Evolutionary conservation across 139 green algal species (phyloP).

Genomic region (Coccomyxa sp.): DNA sequence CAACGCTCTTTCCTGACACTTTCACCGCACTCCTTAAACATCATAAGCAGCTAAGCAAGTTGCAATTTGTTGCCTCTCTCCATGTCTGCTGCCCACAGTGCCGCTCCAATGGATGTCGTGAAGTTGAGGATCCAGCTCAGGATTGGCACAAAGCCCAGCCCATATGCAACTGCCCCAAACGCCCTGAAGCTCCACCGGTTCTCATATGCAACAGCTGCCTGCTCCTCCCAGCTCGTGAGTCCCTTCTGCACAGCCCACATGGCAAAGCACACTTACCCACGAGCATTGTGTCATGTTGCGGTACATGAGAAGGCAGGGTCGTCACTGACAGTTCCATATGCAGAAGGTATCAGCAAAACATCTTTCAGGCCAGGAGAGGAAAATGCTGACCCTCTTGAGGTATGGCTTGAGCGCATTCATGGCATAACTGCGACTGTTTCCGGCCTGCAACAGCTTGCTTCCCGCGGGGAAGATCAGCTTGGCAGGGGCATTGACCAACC

Average conservation of each 20-base stretch:
- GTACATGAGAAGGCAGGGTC: background rate
- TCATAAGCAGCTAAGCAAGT: too few species aligned
- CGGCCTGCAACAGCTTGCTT: background rate
- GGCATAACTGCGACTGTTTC: background rate
- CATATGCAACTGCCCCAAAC: constrained; percentile 12
- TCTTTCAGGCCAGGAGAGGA: background rate
- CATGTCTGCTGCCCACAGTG: constrained; percentile 24
- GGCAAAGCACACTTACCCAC: background rate
- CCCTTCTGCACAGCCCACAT: background rate
- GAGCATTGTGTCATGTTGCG: background rate
- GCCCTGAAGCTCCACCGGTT: background rate
- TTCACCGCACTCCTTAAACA: too few species aligned
- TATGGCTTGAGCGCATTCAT: background rate
- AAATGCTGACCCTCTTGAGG: background rate
- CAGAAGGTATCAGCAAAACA: background rate
- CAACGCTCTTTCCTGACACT: too few species aligned
- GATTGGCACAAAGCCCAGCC: constrained; percentile 6
- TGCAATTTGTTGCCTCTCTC: constrained; percentile 2
- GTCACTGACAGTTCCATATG: background rate
- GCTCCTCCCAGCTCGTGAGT: background rate
- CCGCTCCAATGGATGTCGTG: constrained; percentile 14
- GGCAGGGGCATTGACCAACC: background rate
- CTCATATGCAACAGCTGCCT: background rate
- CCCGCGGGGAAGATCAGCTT: background rate
- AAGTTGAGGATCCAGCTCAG: constrained; percentile 16